These are phyloP conservation scores for Capronia coronata DNA, from an alignment of 2,329 filamentous ascomycete species.

Conservation along the genomic window DNA sequence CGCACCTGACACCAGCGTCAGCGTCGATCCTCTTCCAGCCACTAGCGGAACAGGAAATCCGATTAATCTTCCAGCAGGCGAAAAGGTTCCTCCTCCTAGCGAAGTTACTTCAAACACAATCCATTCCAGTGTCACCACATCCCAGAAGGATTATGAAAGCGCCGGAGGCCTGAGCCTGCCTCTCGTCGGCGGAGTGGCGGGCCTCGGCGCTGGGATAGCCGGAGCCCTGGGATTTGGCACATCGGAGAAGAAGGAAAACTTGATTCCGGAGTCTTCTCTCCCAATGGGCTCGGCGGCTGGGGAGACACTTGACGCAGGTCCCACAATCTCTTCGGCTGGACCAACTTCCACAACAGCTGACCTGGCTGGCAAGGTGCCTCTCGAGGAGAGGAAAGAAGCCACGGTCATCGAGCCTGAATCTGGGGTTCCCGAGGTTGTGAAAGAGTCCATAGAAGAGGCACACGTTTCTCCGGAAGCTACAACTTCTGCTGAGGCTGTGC, in stretches of 20 bases:
- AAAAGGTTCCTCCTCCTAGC: conserved; percentile 61
- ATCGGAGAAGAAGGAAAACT: conserved; percentile 53
- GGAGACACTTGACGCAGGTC: conserved; percentile 47
- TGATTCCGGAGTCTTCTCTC: conserved; percentile 78
- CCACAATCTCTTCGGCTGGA: conserved; percentile 46
- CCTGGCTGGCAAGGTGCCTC: conserved; percentile 40
- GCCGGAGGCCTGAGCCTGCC: conserved; percentile 48
- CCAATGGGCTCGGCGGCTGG: conserved; percentile 51
- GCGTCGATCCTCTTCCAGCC: conserved; percentile 54
- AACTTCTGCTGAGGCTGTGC: conserved; percentile 59
- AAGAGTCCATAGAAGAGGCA: conserved; percentile 44
- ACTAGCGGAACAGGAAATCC: conserved; percentile 64
- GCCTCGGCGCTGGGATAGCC: conserved; percentile 38
- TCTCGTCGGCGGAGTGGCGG: conserved; percentile 33
- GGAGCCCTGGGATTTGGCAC: conserved; percentile 40
- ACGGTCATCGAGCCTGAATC: conserved; percentile 51
- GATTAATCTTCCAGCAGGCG: conserved; percentile 68
- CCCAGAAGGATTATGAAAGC: conserved; percentile 81
- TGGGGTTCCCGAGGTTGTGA: conserved; percentile 46
- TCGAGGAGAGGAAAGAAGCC: conserved; percentile 48
- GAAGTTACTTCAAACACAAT: conserved; percentile 64
- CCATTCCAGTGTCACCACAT: conserved; percentile 57
- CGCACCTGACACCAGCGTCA: conserved; percentile 25
- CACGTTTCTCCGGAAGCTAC: conserved; percentile 64
- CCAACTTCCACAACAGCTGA: conserved; percentile 43